Conservation (phyloP, 1,139 yeast genomes). For the Barnettozyma hawaiiensis region DNA sequence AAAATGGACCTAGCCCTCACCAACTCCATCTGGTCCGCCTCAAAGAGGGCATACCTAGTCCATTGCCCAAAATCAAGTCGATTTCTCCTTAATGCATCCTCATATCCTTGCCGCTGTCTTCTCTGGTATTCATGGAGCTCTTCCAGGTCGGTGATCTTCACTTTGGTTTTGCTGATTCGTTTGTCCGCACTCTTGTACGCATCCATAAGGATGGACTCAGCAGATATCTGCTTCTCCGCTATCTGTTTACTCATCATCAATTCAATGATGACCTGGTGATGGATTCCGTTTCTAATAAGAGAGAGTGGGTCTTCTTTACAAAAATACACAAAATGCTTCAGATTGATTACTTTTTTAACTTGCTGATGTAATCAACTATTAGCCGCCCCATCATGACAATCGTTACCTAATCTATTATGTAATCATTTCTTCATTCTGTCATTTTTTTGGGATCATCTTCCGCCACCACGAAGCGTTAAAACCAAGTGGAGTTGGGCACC, state of each 20-base stretch:
- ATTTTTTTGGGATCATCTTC: not conserved
- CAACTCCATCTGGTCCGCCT: constrained; percentile 71
- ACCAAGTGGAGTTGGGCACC: constrained; percentile 88
- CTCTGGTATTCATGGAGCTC: constrained; percentile 74
- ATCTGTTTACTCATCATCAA: not conserved
- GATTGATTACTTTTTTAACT: no score
- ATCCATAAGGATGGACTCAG: constrained; percentile 51
- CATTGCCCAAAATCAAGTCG: constrained; percentile 80
- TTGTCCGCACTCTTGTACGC: constrained; percentile 46
- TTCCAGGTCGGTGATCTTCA: constrained; percentile 68
- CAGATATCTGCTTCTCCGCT: constrained; percentile 39
- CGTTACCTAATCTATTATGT: not conserved
- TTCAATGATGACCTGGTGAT: no score
- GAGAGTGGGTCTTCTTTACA: no score
- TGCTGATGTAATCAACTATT: not conserved
- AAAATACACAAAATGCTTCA: no score
- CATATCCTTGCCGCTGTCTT: constrained; percentile 74
- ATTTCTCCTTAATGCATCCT: constrained; percentile 78
- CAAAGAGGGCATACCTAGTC: constrained; percentile 91
- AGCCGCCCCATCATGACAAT: not conserved
- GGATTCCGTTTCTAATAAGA: no score
- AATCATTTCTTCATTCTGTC: not conserved
- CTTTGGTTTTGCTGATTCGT: constrained; percentile 38
- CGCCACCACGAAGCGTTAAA: constrained; percentile 84
- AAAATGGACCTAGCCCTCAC: constrained; percentile 78